Base-by-base conservation (phyloP, 2,329 filamentous ascomycete species). In the Sordariomycetes sp. region DNA sequence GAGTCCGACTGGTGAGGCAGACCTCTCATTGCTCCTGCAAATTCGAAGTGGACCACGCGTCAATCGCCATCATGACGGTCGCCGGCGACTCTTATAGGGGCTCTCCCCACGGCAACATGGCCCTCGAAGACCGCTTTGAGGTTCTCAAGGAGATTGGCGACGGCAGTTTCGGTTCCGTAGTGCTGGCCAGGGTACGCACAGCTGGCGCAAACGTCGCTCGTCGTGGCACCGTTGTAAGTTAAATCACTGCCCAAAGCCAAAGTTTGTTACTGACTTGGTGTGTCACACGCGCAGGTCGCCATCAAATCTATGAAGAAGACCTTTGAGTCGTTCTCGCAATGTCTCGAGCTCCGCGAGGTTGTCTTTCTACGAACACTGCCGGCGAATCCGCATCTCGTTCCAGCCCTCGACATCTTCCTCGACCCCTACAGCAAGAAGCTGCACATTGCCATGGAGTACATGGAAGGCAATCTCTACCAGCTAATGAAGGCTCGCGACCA, bases 271-370 rank as follows among this genome's bases (percentile, higher is more conserved):
- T 11, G 11, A 14, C 23, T 25, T 25, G 23, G 23, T 25, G 21
- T 24, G 21, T 35, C 37, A 30, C 20, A 8, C 33, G 37, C 37
- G 27, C 36, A 96, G 92, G 84, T 98, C 50, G 92, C 92, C 28
- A 95, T 98, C 64, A 98, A 98, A 65, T 96, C 92, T 6, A 98
- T 98, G 92, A 98, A 98, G 72, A 98, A 98, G 75, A 88, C 83
- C 0, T 98, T 96, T 50, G 88, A 96, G 48, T 94, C 86, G 2
- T 87, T 95, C 53, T 66, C 75, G 12, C 83, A 87, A 34, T 98
- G 92, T 57, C 64, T 95, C 43, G 92, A 98, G 59, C 75, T 98
- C 35, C 82, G 92, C 41, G 92, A 98, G 59, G 92, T 98, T 44
- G 92, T 98, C 55, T 98, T 98, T 61, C 68, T 98, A 30, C 81